These are phyloP conservation scores for Hyphodiscus sp. DNA, from an alignment of 2,329 filamentous ascomycete genomes.

Conservation along the genomic window DNA sequence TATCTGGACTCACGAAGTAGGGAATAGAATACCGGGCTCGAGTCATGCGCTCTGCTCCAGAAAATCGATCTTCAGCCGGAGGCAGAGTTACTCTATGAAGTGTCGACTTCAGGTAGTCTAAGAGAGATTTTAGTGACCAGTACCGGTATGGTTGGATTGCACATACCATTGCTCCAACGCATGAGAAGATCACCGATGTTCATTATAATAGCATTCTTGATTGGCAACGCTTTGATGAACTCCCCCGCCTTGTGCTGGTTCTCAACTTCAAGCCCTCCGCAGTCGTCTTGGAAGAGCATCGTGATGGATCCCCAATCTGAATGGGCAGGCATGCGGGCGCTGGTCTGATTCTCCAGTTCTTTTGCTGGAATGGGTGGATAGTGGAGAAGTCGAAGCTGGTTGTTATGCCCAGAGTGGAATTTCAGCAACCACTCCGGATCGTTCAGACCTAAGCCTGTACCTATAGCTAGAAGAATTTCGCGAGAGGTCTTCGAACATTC, in stretches of 20 bases:
- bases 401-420: conserved; percentile 48
- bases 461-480: conserved; percentile 40
- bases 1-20: conserved; percentile 49
- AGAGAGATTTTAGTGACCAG: background rate
- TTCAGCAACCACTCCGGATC: conserved; percentile 39
- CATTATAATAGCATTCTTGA: conserved; percentile 38
- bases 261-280: conserved; percentile 44
- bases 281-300: conserved; percentile 46
- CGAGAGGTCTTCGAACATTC: conserved; percentile 37
- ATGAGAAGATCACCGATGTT: conserved; percentile 45
- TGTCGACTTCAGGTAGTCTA: conserved; percentile 45
- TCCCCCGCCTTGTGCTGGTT: conserved; percentile 33
- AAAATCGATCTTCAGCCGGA: conserved; percentile 33
- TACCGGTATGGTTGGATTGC: background rate
- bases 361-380: conserved; percentile 45
- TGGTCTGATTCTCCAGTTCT: conserved; percentile 34
- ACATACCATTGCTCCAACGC: conserved; percentile 43
- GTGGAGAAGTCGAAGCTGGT: conserved; percentile 54
- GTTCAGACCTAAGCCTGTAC: conserved; percentile 40
- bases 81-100: conserved; percentile 46
- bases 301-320: conserved; percentile 47
- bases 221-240: conserved; percentile 35
- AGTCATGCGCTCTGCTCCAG: conserved; percentile 37
- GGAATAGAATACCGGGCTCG: conserved; percentile 51
- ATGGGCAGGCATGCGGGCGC: conserved; percentile 43